Evolutionary conservation across 2,329 filamentous ascomycete species (phyloP), one percentile per base, ranked within the genome.

Genomic region (Dichotomopilus funicola): DNA sequence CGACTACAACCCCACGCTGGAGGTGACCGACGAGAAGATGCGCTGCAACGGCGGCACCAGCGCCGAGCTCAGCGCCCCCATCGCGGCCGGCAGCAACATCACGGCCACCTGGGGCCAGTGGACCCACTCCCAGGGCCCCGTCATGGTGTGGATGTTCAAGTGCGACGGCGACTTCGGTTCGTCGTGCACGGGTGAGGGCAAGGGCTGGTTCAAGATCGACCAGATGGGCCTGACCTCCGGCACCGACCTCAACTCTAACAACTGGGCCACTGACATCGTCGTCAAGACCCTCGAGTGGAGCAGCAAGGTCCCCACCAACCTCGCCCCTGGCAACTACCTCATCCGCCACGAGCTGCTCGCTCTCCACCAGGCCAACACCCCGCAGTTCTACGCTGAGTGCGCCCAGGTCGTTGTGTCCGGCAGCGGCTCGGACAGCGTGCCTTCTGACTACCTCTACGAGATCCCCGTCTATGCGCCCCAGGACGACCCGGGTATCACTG

Each of bases 181-280:
- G 6, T 66, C 71, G 41, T 81, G 78, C 63, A 73, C 78, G 57
- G 79, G 80, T 40, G 75, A 74, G 49, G 73, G 75, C 35, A 72
- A 75, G 62, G 71, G 72, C 52, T 83, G 79, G 79, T 83, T 82
- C 74, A 82, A 82, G 72, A 80, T 82, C 59, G 77, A 79, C 62
- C 72, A 82, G 64, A 72, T 73, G 65, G 79, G 66, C 47, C 64
- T 67, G 60, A 56, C 60, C 19, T 27, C 19, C 48, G 63, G 62
- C 27, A 61, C 61, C 53, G 56, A 49, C n/a, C 45, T 38, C 44
- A 48, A 43, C 51, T 53, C 51, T 8, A 40, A 53, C 36, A 48
- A 53, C 51, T 53, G 51, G 51, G 51, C 44, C 37, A 53, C 51
- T 13, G 51, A 37, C n/a, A 41, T 53, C 44, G 51, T 53, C 8